Percentiles rank a stretch among this genome's conserved stretches.
phyloP scores from a whole-genome alignment of 2,329 filamentous ascomycete genomes.

The Akanthomyces dipterigenus region DNA sequence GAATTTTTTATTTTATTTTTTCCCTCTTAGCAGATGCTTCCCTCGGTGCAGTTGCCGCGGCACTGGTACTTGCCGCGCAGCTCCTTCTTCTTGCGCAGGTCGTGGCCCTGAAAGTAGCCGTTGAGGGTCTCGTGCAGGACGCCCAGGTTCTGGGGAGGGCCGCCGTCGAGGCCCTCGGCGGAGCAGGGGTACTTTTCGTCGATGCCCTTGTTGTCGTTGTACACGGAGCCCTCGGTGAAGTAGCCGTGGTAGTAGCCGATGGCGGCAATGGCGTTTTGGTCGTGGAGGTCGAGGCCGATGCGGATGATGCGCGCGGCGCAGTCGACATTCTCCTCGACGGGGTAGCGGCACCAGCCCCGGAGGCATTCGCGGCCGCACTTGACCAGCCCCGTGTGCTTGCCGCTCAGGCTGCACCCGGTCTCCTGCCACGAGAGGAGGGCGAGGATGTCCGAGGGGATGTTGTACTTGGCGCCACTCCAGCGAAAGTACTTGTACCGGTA shows the following conservation, averaged over 20 bases:
- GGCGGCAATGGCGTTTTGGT: slow-evolving; percentile 25
- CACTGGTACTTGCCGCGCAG: slow-evolving; percentile 16
- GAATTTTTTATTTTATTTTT: too few species aligned
- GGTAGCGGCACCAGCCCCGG: slow-evolving; percentile 21
- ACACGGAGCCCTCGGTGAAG: slow-evolving; percentile 23
- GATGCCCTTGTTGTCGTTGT: slow-evolving; percentile 24
- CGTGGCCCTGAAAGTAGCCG: slow-evolving; percentile 28
- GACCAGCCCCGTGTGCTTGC: slow-evolving; percentile 31
- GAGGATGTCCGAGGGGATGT: slow-evolving; percentile 27
- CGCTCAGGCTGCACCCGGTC: slow-evolving; percentile 27
- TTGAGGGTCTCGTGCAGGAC: slow-evolving; percentile 30
- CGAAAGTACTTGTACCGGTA: slow-evolving; percentile 25
- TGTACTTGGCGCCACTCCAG: slow-evolving; percentile 24
- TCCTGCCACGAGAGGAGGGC: slow-evolving; percentile 31
- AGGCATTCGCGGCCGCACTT: slow-evolving; percentile 30
- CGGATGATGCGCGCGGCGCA: slow-evolving; percentile 26
- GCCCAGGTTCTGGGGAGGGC: slow-evolving; percentile 29
- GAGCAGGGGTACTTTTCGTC: slow-evolving; percentile 19
- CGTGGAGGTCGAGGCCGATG: slow-evolving; percentile 18
- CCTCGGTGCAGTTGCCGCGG: slow-evolving; percentile 9
- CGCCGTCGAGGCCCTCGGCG: slow-evolving; percentile 20
- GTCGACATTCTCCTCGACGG: slow-evolving; percentile 28
- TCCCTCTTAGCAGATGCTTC: too few species aligned
- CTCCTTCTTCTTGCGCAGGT: slow-evolving; percentile 22
- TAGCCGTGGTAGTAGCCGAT: slow-evolving; percentile 31